A percentile compares a stretch with the other conserved stretches of the same genome.
Evolutionary conservation across 2,329 filamentous ascomycete genomes (phyloP).

Genomic region (Aspergillus chevalieri): DNA sequence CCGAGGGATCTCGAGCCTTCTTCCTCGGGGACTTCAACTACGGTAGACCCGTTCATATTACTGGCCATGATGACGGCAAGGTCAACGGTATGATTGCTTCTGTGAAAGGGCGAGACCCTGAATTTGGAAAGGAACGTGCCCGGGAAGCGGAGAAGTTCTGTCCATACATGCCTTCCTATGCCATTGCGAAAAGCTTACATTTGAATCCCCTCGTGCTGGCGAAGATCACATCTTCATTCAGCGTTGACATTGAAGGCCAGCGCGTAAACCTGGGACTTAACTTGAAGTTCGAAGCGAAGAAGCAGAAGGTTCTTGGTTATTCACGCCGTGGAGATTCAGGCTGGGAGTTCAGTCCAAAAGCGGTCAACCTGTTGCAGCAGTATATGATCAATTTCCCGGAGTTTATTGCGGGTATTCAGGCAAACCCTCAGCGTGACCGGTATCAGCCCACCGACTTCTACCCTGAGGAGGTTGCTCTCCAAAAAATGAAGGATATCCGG

Average conservation of each 20-base stretch:
- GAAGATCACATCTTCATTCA: slow-evolving; percentile 93
- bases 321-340: slow-evolving; percentile 78
- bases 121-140: slow-evolving; percentile 75
- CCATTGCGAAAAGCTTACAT: slow-evolving; percentile 74
- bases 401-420: slow-evolving; percentile 83
- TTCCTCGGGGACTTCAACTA: slow-evolving; percentile 93
- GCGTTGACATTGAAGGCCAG: slow-evolving; percentile 71
- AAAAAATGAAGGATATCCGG: slow-evolving; percentile 86
- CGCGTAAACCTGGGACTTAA: slow-evolving; percentile 90
- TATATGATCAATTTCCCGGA: slow-evolving; percentile 95
- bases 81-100: slow-evolving; percentile 72
- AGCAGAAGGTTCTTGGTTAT: slow-evolving; percentile 92
- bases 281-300: slow-evolving; percentile 92
- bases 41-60: slow-evolving; percentile 79
- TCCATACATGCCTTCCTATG: slow-evolving; percentile 78
- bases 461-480: slow-evolving; percentile 62
- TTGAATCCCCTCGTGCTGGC: slow-evolving; percentile 84
- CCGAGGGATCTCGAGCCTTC: slow-evolving; percentile 73
- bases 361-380: slow-evolving; percentile 70
- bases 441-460: slow-evolving; percentile 84
- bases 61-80: slow-evolving; percentile 66
- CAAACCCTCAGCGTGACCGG: slow-evolving; percentile 77
- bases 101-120: slow-evolving; percentile 65
- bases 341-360: slow-evolving; percentile 91
- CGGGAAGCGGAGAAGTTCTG: slow-evolving; percentile 61